These are phyloP conservation scores for Penicillium hordei DNA, from an alignment of 2,329 filamentous ascomycete species.

Conservation along the genomic window DNA sequence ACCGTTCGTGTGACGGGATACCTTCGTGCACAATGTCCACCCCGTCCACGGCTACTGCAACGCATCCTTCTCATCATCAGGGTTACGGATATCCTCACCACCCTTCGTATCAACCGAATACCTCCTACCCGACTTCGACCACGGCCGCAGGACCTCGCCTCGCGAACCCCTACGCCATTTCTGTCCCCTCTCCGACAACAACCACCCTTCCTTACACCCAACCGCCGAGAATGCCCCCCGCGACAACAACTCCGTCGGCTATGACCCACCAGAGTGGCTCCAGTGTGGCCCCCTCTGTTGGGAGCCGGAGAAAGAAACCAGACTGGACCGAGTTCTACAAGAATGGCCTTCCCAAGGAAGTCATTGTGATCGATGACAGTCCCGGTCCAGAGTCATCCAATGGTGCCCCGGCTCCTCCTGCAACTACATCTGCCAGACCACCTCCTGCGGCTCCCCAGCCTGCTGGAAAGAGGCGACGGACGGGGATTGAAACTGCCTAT, in stretches of 20 bases:
- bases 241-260: slow-evolving; percentile 37
- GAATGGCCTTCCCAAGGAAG: slow-evolving; percentile 78
- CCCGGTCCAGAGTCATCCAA: slow-evolving; percentile 50
- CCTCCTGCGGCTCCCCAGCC: slow-evolving; percentile 42
- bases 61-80: slow-evolving; percentile 67
- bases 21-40: slow-evolving; percentile 66
- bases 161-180: slow-evolving; percentile 45
- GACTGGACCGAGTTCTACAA: slow-evolving; percentile 81
- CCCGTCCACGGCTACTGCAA: slow-evolving; percentile 73
- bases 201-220: slow-evolving; percentile 36
- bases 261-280: slow-evolving; percentile 41
- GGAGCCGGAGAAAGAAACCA: slow-evolving; percentile 55
- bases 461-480: slow-evolving; percentile 71
- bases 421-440: slow-evolving; percentile 24
- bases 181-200: slow-evolving; percentile 36
- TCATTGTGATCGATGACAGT: slow-evolving; percentile 76
- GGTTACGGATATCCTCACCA: slow-evolving; percentile 63
- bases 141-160: slow-evolving; percentile 42
- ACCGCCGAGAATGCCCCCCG: slow-evolving; percentile 39
- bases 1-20: slow-evolving; percentile 32
- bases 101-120: slow-evolving; percentile 54
- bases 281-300: slow-evolving; percentile 42
- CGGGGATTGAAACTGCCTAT: slow-evolving; percentile 59
- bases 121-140: slow-evolving; percentile 52
- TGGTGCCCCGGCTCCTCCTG: slow-evolving; percentile 22